A percentile compares a stretch with the other conserved stretches of the same genome.
Conservation (phyloP, 148 eudicot species). For the Cornus florida region DNA sequence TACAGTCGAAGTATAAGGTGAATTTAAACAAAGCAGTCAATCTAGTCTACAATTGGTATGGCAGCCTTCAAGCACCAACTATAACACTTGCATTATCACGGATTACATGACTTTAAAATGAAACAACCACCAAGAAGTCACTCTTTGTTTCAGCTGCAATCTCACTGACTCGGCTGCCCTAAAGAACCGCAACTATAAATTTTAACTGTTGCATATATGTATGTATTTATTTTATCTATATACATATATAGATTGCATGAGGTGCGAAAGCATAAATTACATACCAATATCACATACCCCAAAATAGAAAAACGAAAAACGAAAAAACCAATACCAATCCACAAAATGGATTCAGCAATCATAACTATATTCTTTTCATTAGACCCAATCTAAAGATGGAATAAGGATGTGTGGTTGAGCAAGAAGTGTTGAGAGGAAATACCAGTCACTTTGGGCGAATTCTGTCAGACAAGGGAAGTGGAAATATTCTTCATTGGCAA, state of each 20-base stretch:
- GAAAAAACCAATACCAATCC: neutral
- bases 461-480: neutral
- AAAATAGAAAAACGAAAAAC: neutral
- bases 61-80: neutral
- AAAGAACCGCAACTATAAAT: neutral
- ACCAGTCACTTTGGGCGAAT: neutral
- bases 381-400: neutral
- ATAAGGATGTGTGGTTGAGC: neutral
- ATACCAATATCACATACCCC: too few relatives aligned
- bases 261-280: neutral
- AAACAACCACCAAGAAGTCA: too few relatives aligned
- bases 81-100: neutral
- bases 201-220: neutral
- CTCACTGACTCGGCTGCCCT: neutral
- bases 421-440: neutral
- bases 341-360: neutral
- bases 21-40: neutral
- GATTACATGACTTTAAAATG: too few relatives aligned
- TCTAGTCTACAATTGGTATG: neutral
- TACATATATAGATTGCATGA: neutral
- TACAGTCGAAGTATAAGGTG: neutral
- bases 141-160: neutral
- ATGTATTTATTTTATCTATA: neutral
- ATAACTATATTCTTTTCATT: neutral
- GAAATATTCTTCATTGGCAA: neutral